Base-by-base conservation (phyloP, 75 land plant genomes). In the Sequoiadendron giganteum region DNA sequence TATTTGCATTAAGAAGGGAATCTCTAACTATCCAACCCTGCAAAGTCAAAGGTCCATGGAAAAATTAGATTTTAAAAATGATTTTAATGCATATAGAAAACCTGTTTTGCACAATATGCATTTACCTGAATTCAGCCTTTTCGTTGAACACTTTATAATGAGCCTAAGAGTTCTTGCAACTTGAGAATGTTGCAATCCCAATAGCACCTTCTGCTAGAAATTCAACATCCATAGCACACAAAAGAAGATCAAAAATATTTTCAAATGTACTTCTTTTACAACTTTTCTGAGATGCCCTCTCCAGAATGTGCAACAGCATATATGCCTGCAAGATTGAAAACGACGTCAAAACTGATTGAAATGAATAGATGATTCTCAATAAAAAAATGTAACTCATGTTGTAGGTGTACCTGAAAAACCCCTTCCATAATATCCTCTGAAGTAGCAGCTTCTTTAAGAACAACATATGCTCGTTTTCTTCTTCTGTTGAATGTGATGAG, bases 1-100 rank as follows among this genome's bases (percentile, higher is more conserved):
- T 52, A 52, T 52, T 52, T 52, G 13, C 55, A 78, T 87, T 91
- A 9, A 90, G 86, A 8, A 91, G 76, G 15, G 92, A 76, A 40
- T 90, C 92, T 39, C 90, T 81, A 84, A 91, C 88, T 76, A 91
- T 68, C 92, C 92, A 91, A 55, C 92, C 92, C 92, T 91, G 90
- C 81, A 89, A 82, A 43, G 48, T 47, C 16, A 75, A 88, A 40
- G 43, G 16, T 47, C 21, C 43, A 47, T 11, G 15, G 8, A 28
- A 88, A 58, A 19, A 5, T 72, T 45, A 25, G n/a, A 88, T 36
- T 19, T 36, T 48, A 77, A 28, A 75, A 9, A 30, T 5, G 18
- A 40, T 16, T 19, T 10, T 39, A 85, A 40, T 34, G 14, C 34
- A 25, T 40, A 32, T 43, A 10, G 38, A 47, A 42, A 43, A 28